A percentile compares a stretch with the other conserved stretches of the same genome.
Conservation (phyloP, 352 stramenopile genomes). For the Phytophthora citricola region DNA sequence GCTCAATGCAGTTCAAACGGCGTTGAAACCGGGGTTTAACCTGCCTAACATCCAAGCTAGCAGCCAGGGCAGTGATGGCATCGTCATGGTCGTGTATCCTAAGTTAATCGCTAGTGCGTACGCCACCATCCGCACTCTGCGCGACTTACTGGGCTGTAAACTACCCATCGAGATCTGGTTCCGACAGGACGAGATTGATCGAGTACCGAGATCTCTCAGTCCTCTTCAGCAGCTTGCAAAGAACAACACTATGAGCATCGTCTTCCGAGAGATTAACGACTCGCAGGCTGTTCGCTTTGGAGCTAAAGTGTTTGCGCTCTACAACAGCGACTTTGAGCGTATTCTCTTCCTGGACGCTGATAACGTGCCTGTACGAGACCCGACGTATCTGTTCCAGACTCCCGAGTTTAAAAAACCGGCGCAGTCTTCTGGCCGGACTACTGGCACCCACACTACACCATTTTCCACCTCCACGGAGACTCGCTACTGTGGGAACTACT, state of each 20-base stretch:
- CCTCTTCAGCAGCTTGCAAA: constrained; percentile 29
- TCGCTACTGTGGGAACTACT: constrained; percentile 67
- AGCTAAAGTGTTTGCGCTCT: constrained; percentile 71
- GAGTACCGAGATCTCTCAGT: constrained; percentile 8
- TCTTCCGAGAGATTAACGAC: constrained; percentile 56
- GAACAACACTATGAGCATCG: constrained; percentile 16
- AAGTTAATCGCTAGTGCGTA: constrained; percentile 22
- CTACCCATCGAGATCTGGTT: constrained; percentile 31
- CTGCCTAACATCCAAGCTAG: constrained; percentile 21
- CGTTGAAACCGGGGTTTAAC: constrained; percentile 19
- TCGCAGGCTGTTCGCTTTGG: constrained; percentile 45
- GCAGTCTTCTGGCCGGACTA: constrained; percentile 74
- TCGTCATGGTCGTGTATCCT: constrained; percentile 33
- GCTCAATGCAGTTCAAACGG: background rate
- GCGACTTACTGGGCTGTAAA: constrained; percentile 17
- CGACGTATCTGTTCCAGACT: constrained; percentile 53
- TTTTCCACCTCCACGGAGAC: constrained; percentile 60
- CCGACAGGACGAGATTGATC: constrained; percentile 24
- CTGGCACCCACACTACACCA: constrained; percentile 60
- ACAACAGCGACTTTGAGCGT: constrained; percentile 48
- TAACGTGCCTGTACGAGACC: constrained; percentile 54
- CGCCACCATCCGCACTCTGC: constrained; percentile 20
- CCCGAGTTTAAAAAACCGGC: constrained; percentile 45
- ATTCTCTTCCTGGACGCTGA: constrained; percentile 63
- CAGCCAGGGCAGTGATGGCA: constrained; percentile 12